A percentile compares a stretch with the other conserved stretches of the same genome.
phyloP scores from a whole-genome alignment of 164 flowering plant genomes.

The Aristolochia californica region DNA sequence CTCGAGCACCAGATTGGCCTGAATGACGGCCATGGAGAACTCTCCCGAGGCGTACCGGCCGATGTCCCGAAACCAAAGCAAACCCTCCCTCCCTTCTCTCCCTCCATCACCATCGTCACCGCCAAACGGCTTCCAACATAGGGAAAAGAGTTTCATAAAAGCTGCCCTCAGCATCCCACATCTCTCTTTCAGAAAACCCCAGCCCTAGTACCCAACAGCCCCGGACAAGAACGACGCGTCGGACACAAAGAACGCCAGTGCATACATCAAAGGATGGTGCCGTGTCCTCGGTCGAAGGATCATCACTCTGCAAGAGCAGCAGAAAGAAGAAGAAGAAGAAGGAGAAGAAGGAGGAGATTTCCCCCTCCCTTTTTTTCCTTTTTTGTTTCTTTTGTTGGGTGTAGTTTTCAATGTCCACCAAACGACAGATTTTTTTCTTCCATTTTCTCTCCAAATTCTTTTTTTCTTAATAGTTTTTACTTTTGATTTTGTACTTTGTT shows the following conservation, averaged over 20 bases:
- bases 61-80: slow-evolving; percentile 47
- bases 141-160: slow-evolving; percentile 50
- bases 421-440: slow-evolving; percentile 10
- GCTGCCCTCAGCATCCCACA: slow-evolving; percentile 56
- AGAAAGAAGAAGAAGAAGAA: slow-evolving; percentile 1
- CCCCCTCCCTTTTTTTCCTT: not conserved
- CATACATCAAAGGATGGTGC: no score
- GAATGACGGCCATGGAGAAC: slow-evolving; percentile 63
- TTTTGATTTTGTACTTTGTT: no score
- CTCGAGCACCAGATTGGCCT: slow-evolving; percentile 64
- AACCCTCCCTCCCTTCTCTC: slow-evolving; percentile 36
- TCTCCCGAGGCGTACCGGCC: slow-evolving; percentile 42
- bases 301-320: not conserved
- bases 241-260: not conserved
- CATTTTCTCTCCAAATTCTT: not conserved
- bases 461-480: not conserved
- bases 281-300: no score
- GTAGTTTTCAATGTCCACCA: slow-evolving; percentile 17
- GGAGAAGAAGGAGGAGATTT: slow-evolving; percentile 10
- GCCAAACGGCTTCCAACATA: slow-evolving; percentile 46
- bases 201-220: slow-evolving; percentile 1
- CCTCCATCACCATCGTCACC: slow-evolving; percentile 14
- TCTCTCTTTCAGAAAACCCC: slow-evolving; percentile 47
- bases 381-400: slow-evolving; percentile 13
- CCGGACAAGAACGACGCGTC: not conserved